Evolutionary conservation across 208 protist species (phyloP).

Genomic region (Porcisia deanei): DNA sequence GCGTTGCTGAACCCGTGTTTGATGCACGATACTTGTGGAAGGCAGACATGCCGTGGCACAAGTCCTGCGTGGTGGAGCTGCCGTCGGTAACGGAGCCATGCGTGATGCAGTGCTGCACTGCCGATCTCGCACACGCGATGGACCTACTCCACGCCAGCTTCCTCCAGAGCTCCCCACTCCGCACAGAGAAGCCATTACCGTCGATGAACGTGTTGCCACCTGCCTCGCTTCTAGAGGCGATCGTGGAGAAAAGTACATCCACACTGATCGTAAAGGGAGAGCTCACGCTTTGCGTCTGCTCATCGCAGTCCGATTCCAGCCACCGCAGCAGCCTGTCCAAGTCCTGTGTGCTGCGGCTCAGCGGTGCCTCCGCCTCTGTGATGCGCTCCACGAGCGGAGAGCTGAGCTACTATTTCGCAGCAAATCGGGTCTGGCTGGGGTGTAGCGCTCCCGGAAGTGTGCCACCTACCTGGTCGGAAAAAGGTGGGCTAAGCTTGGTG

Average conservation of each 20-base stretch:
- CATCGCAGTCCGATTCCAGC: not conserved
- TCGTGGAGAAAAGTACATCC: constrained; percentile 15
- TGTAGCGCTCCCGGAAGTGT: not conserved
- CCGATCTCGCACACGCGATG: constrained; percentile 14
- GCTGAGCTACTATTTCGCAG: not conserved
- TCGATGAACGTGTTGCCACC: constrained; percentile 8
- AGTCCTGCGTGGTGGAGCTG: constrained; percentile 11
- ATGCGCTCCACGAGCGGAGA: not conserved
- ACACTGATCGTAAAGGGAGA: constrained; percentile 8
- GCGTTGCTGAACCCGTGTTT: constrained; percentile 6
- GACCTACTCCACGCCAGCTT: constrained; percentile 26
- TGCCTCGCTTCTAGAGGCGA: constrained; percentile 11
- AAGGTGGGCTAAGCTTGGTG: not conserved
- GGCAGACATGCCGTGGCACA: constrained; percentile 6
- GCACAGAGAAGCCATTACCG: too few species aligned
- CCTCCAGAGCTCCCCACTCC: not conserved
- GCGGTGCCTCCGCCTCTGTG: not conserved
- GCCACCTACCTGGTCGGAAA: not conserved
- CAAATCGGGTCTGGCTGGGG: constrained; percentile 1
- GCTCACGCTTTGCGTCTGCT: not conserved
- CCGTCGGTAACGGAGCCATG: constrained; percentile 11
- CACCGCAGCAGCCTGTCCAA: not conserved
- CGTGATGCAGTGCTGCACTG: constrained; percentile 1
- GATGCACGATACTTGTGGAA: constrained; percentile 14
- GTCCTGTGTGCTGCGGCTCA: constrained; percentile 2